Evolutionary conservation across 2,329 filamentous ascomycete genomes (phyloP).

Genomic region (Colletotrichum sp.): DNA sequence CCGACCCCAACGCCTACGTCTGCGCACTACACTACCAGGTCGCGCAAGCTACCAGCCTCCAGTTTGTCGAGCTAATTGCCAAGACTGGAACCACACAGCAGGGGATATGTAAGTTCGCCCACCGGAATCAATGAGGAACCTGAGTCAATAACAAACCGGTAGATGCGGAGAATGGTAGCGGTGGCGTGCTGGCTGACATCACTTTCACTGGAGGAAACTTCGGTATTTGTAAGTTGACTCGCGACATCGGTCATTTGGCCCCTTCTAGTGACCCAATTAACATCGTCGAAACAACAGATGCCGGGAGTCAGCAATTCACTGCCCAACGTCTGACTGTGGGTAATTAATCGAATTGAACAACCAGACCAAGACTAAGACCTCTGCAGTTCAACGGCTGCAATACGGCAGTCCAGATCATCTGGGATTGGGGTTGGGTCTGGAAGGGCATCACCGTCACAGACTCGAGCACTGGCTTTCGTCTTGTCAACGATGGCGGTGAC

Average conservation of each 20-base stretch:
- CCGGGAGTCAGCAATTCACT: slow-evolving; percentile 72
- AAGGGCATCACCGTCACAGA: neutral
- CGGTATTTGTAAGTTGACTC: slow-evolving; percentile 22
- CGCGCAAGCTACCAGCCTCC: slow-evolving; percentile 59
- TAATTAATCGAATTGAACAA: neutral
- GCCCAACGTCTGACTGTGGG: slow-evolving; percentile 59
- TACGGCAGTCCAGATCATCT: slow-evolving; percentile 71
- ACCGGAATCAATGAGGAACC: accelerated
- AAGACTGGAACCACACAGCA: slow-evolving; percentile 25
- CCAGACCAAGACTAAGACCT: neutral
- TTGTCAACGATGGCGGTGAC: neutral
- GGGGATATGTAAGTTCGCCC: neutral
- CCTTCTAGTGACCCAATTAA: neutral
- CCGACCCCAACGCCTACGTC: neutral
- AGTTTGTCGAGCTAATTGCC: slow-evolving; percentile 52
- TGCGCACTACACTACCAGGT: slow-evolving; percentile 56
- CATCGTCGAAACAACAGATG: slow-evolving; percentile 24
- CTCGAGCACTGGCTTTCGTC: neutral
- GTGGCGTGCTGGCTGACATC: slow-evolving; percentile 60
- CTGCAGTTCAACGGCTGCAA: slow-evolving; percentile 64
- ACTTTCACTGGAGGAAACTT: slow-evolving; percentile 58
- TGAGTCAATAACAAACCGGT: accelerated
- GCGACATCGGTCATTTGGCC: neutral
- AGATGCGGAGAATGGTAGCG: slow-evolving; percentile 35
- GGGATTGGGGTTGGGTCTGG: slow-evolving; percentile 72